Base-by-base conservation (phyloP, 2,329 filamentous ascomycete species). In the Lecanicillium sp. region DNA sequence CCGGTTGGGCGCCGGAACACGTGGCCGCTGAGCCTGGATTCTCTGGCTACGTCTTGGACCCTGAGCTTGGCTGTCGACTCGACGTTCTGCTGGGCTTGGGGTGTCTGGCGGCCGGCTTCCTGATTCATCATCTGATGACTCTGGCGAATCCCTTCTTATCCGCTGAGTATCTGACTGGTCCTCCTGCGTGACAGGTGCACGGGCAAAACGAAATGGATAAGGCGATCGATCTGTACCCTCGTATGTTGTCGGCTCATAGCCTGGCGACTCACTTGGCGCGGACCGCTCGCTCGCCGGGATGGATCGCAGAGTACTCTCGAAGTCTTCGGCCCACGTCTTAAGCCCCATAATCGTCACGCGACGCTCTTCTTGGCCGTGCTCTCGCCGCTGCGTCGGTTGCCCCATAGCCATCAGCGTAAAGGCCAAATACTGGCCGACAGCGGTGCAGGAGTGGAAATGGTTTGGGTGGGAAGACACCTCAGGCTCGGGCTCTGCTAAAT, bases 241-340 rank as follows among this genome's bases (percentile, higher is more conserved):
- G 20, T 57, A 52, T 0, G 39, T 52, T 4, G 22, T 48, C 5
- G 44, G 49, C 20, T 32, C 17, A n/a, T 46, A 50, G 12, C 22
- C 36, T 18, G 40, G n/a, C n/a, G n/a, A 48, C 36, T 37, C 40
- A 1, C 36, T 25, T 11, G 44, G 44, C 28, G 44, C 27, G 20
- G 17, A 11, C 19, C 48, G 35, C 37, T 53, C 42, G 17, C 36
- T 33, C 10, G 36, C 40, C 17, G 45, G 48, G 42, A 54, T 45
- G 4, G 45, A 52, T 7, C 34, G 47, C 10, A 49, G 42, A 5
- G 40, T 53, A 10, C 25, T 47, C 25, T 55, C 45, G 29, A 54
- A 55, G 31, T 56, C 52, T 36, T 51, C 44, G 3, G 29, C 19
- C 48, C 46, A 56, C 14, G 20, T 49, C 11, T 44, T 40, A 10